Base-by-base conservation (phyloP, 768 basidiomycete genomes). In the Rhizopogon vulgaris region DNA sequence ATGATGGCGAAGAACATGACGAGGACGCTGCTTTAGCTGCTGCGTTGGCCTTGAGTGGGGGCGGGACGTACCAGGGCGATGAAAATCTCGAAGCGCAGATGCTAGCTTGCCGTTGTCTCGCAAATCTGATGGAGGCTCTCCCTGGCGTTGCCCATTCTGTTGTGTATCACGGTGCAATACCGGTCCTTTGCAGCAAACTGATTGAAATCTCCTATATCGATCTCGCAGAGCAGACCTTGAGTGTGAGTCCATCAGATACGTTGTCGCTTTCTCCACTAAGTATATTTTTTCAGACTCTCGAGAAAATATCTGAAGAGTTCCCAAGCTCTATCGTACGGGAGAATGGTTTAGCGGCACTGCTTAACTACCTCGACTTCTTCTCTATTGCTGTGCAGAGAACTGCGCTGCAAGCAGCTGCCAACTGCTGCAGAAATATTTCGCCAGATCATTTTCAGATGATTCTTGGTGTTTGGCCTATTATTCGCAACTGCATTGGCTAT, bases 291-390 rank as follows among this genome's bases (percentile, higher is more conserved):
- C 64, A 97, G 95, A 99, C 95, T 0, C 75, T 96, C 74, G 92
- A 97, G 73, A 99, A 99, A 73, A 94, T 99, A 34, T 95, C 95
- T 3, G 93, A 95, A 65, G 96, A 98, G 69, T 94, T 94, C 58
- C 94, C 96, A 1, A 87, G 88, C 57, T 84, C 94, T 14, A 96
- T 99, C 59, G 94, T 96, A 22, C 85, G 93, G 51, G 96, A 97
- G 72, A 93, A 93, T 48, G 96, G 96, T 25, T 77, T 99, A 17
- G 83, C 89, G 9, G 94, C 95, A 25, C 74, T 98, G 37, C 82
- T 98, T 60, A 93, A 90, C 66, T 97, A 90, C 69, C 84, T 99
- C 60, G 95, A 98, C 71, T 99, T 99, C 73, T 98, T 98, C 73
- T 94, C 92, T 14, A 97, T 94, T 60, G 90, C 94, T 28, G 94